Evolutionary conservation across 441 rosid genomes (phyloP).

Genomic region (Macaranga tanarius): DNA sequence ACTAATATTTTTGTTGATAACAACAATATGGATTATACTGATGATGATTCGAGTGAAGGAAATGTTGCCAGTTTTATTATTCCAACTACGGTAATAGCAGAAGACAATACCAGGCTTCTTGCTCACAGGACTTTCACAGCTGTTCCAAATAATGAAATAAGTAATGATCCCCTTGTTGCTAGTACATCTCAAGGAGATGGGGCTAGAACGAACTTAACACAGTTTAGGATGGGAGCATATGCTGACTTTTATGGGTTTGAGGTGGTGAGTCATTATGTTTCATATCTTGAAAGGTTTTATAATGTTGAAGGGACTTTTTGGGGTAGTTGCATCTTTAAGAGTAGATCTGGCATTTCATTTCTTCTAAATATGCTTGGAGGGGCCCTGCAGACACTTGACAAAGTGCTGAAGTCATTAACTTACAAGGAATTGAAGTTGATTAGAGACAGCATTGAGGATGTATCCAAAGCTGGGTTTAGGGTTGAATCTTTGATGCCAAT

Average conservation of each 20-base stretch:
- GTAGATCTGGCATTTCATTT: background rate
- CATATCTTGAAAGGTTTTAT: conserved; percentile 7
- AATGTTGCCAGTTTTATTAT: background rate
- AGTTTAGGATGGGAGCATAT: conserved; percentile 4
- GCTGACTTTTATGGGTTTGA: background rate
- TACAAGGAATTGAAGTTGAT: conserved; percentile 2
- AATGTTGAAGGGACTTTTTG: background rate
- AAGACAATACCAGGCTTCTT: background rate
- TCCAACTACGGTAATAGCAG: background rate
- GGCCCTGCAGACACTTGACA: conserved; percentile 4
- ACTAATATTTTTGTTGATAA: background rate
- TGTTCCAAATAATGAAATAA: too few species aligned
- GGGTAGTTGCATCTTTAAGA: conserved; percentile 6
- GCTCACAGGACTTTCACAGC: too few species aligned
- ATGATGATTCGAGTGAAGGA: background rate
- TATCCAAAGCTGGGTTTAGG: background rate
- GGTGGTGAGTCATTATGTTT: background rate
- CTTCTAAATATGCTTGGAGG: conserved; percentile 6
- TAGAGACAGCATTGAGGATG: background rate
- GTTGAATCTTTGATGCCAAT: background rate
- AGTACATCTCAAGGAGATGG: conserved; percentile 1
- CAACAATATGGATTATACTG: background rate
- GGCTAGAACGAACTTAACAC: background rate
- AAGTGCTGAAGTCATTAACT: background rate
- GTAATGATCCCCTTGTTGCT: background rate